A percentile compares a stretch with the other conserved stretches of the same genome.
Conservation (phyloP, 2,329 filamentous ascomycete genomes). For the Aquanectria penicillioides region DNA sequence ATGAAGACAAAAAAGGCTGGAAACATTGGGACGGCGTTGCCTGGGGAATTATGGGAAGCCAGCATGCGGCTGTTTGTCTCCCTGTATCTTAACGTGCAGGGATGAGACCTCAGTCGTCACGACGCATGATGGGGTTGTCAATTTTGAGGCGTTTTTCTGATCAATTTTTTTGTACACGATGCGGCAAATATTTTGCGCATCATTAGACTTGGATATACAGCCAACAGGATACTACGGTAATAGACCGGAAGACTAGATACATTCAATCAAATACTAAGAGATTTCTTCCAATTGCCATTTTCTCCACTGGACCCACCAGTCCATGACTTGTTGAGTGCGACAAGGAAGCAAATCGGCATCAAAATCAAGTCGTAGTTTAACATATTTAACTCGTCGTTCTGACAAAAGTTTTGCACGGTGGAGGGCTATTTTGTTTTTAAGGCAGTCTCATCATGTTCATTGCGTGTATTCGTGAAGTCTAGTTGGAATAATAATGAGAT, state of each 20-base stretch:
- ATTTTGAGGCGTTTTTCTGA: constrained; percentile 33
- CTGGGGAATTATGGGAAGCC: constrained; percentile 15
- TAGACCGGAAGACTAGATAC: constrained; percentile 3
- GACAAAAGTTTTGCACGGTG: neutral
- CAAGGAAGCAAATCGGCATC: no score
- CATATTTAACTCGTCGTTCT: neutral
- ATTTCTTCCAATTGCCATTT: neutral
- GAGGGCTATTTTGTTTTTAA: no score
- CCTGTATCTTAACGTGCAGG: constrained; percentile 21
- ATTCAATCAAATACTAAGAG: neutral
- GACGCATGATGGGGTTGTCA: constrained; percentile 23
- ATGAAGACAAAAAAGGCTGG: neutral
- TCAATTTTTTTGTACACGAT: neutral
- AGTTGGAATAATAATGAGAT: constrained; percentile 12
- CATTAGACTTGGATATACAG: constrained; percentile 32
- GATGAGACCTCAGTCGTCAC: constrained; percentile 25
- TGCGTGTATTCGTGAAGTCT: constrained; percentile 27
- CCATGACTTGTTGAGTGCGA: no score
- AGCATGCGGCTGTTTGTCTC: constrained; percentile 19
- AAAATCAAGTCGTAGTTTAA: neutral
- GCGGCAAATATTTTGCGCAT: neutral
- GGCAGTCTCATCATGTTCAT: no score
- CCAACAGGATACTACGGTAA: neutral
- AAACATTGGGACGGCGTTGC: constrained; percentile 33
- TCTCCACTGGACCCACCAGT: neutral